These are phyloP conservation scores for Epichloe festucae DNA, from an alignment of 2,329 filamentous ascomycete genomes.

Conservation along the genomic window DNA sequence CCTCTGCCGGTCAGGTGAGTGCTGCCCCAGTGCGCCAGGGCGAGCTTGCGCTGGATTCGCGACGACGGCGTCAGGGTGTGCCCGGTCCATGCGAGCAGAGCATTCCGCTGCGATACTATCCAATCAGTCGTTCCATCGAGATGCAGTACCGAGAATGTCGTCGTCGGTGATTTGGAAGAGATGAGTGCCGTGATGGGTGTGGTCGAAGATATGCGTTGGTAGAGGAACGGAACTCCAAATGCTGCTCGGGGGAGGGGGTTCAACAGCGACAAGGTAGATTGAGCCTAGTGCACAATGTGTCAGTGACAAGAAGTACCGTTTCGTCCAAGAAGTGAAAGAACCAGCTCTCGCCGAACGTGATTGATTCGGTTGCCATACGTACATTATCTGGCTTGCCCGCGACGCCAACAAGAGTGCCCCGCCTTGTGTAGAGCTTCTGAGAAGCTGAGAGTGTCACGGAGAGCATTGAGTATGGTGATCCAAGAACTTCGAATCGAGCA, in stretches of 20 bases:
- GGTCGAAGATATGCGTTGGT: conserved; percentile 80
- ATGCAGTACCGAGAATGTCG: conserved; percentile 76
- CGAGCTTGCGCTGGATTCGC: conserved; percentile 59
- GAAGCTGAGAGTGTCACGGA: conserved; percentile 88
- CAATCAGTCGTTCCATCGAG: conserved; percentile 92
- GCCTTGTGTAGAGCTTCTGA: conserved; percentile 81
- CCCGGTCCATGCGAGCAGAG: conserved; percentile 92
- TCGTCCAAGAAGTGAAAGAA: neutral
- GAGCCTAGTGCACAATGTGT: conserved; percentile 40
- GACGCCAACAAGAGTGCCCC: conserved; percentile 80
- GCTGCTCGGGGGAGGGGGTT: conserved; percentile 61
- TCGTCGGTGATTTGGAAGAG: conserved; percentile 72
- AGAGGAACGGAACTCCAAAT: conserved; percentile 85
- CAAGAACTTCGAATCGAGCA: conserved; percentile 87
- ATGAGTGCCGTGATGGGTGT: conserved; percentile 80
- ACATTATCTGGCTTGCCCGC: conserved; percentile 88
- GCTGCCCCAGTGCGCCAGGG: conserved; percentile 81
- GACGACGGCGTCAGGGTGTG: conserved; percentile 69
- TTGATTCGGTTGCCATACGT: conserved; percentile 39
- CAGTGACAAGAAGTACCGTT: neutral
- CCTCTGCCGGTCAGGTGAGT: conserved; percentile 81
- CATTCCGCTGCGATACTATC: conserved; percentile 79
- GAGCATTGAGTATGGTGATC: conserved; percentile 82
- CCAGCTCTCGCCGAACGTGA: neutral
- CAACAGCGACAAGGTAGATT: conserved; percentile 79